A percentile compares a stretch with the other conserved stretches of the same genome.
Evolutionary conservation across 331 rosid genomes (phyloP).

Genomic region (Malus hybrid): DNA sequence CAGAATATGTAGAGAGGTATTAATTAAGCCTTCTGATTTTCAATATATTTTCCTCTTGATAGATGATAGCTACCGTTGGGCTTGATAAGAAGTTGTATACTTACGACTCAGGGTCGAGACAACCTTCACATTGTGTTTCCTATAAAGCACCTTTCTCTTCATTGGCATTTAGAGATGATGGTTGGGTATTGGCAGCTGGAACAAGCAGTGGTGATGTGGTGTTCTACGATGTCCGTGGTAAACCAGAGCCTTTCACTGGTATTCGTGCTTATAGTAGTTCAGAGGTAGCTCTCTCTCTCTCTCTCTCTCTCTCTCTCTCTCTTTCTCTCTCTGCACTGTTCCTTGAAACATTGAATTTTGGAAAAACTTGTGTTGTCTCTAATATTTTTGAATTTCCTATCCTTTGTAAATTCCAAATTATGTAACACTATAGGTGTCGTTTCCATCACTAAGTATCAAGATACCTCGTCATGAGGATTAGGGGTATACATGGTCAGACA

Average conservation of each 20-base stretch:
- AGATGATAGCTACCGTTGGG: conserved; percentile 94
- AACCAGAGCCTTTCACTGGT: conserved; percentile 84
- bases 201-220: conserved; percentile 94
- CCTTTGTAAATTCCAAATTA: neutral
- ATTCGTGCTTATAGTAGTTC: conserved; percentile 91
- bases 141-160: conserved; percentile 94
- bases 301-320: neutral
- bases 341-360: neutral
- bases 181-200: conserved; percentile 95
- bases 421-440: neutral
- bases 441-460: neutral
- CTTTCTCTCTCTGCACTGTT: neutral
- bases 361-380: neutral
- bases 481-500: neutral
- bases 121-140: conserved; percentile 68
- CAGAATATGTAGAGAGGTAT: neutral
- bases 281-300: conserved; percentile 48
- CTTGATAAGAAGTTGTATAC: conserved; percentile 92
- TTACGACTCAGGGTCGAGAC: conserved; percentile 83
- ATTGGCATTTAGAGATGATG: conserved; percentile 89
- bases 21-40: conserved; percentile 15
- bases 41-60: conserved; percentile 29
- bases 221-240: conserved; percentile 93
- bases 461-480: neutral
- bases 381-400: neutral